phyloP scores from a whole-genome alignment of 768 basidiomycete genomes.

The Termitomyces sp. region DNA sequence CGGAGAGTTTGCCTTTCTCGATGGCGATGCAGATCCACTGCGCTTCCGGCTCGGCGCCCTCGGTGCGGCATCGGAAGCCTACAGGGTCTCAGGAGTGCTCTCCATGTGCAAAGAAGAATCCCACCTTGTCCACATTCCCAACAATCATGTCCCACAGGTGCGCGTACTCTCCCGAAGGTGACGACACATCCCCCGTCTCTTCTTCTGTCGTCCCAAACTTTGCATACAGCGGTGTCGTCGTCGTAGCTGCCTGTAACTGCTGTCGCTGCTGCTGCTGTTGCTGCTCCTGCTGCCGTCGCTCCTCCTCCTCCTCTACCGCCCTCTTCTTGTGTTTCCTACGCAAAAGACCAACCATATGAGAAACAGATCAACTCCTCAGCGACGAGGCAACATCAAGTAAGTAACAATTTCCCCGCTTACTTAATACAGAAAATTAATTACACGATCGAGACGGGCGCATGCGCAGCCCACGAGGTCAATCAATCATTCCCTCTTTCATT shows the following conservation, averaged over 20 bases:
- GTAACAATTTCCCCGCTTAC: too few relatives aligned
- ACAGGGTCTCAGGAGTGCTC: too few relatives aligned
- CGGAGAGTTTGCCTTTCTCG: too few relatives aligned
- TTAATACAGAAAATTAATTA: not conserved
- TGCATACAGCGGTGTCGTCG: conserved; percentile 36
- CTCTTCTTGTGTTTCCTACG: conserved; percentile 42
- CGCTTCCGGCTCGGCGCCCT: too few relatives aligned
- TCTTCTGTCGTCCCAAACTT: conserved; percentile 27
- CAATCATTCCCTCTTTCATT: not conserved
- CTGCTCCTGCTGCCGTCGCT: not conserved
- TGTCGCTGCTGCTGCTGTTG: not conserved
- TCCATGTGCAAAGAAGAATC: too few relatives aligned
- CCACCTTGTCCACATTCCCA: too few relatives aligned
- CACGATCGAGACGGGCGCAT: not conserved
- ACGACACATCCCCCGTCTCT: too few relatives aligned
- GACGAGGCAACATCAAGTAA: too few relatives aligned
- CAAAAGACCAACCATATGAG: conserved; percentile 47
- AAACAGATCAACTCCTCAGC: too few relatives aligned
- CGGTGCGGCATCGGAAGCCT: too few relatives aligned
- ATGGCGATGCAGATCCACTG: too few relatives aligned
- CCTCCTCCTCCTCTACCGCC: not conserved
- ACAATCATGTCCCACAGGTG: conserved; percentile 14
- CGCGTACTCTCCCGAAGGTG: conserved; percentile 4
- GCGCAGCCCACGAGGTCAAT: not conserved
- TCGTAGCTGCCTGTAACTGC: conserved; percentile 13